Evolutionary conservation across 768 basidiomycete species (phyloP), one percentile per base, ranked within the genome.

Genomic region (Exidia glandulosa): DNA sequence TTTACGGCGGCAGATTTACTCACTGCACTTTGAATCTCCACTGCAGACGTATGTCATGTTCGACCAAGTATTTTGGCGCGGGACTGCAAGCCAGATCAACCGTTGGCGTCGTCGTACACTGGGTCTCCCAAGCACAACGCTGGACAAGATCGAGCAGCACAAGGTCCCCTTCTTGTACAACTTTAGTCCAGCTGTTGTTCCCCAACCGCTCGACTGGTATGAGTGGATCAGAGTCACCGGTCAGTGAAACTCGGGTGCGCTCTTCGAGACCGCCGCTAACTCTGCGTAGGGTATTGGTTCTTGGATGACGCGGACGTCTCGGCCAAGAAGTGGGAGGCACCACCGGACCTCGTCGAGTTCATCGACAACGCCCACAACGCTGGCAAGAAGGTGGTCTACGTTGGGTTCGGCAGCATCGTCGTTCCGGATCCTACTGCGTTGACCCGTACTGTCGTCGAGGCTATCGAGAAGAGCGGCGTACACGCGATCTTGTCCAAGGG

Each of bases 81-180:
- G 89, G 16, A 97, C 86, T 31, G 79, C 95, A 2, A 88, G 91
- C 1, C 95, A 98, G 68, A 86, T 99, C 67, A 98, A 98, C 68
- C 82, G 90, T 52, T 99, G 93, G 93, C 80, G 95, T 32, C 81
- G 86, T 63, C 82, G 92, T 63, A 69, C 83, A 6, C 74, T 98
- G 25, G 81, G 80, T 55, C 80, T 99, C 34, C 81, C 81, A 2
- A 79, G 86, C 63, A 97, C 95, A 19, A 93, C 79, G 64, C 77
- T 96, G 47, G 96, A 98, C 72, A 93, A 86, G 73, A 90, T 98
- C 85, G 93, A 96, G 69, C 90, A 90, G 34, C 94, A 98, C 74
- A 96, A 94, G 75, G 90, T 95, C 56, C 95, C 95, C 2, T 99
- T 98, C 76, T 72, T 99, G 32, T 99, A 99, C 73, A 98, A 97